Evolutionary conservation across 179 eudicot species (phyloP), one percentile per base, ranked within the genome.

Genomic region (Gypsophila paniculata): DNA sequence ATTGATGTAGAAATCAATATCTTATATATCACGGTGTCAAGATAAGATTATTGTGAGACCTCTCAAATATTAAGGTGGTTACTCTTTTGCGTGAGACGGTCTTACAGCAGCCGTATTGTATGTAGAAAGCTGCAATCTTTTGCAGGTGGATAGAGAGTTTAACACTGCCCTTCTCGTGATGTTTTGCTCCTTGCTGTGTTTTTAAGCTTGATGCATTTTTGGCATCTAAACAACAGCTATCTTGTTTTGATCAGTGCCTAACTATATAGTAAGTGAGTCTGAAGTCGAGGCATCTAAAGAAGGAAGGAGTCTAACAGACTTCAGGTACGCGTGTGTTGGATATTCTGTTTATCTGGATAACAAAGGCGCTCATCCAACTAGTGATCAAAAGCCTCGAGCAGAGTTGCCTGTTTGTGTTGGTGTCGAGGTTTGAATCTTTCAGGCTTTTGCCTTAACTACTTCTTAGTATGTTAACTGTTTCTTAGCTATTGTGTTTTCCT

Each of bases 291-390:
- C 94, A 68, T 82, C 90, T 34, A 87, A 82, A 76, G 86, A 89
- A 75, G 96, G 91, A 26, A 82, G 90, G 63, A 87, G 82, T 70
- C 83, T 87, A 39, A 72, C 82, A 3, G 95, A 91, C 73, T 93
- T 90, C 78, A 87, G 74, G 78, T 93, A 90, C 84, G 91, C 85
- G 72, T 90, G 98, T 73, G 82, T 91, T 74, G 98, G 98, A 74
- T 93, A 90, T 76, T 90, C 98, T 17, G 85, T 90, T 26, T 93
- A 83, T 70, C 44, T 82, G 26, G 87, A 89, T 76, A 75, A 71
- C 72, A 86, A 89, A 78, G 77, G 67, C 61, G 72, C 71, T 68
- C 21, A 83, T 19, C 58, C 66, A 4, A 19, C 73, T 34, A 79
- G 79, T 38, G 83, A 62, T 48, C 80, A 80, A 68, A 83, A 83